These are phyloP conservation scores for Blepharisma stoltei DNA, from an alignment of 73 alveolate genomes.

Conservation along the genomic window DNA sequence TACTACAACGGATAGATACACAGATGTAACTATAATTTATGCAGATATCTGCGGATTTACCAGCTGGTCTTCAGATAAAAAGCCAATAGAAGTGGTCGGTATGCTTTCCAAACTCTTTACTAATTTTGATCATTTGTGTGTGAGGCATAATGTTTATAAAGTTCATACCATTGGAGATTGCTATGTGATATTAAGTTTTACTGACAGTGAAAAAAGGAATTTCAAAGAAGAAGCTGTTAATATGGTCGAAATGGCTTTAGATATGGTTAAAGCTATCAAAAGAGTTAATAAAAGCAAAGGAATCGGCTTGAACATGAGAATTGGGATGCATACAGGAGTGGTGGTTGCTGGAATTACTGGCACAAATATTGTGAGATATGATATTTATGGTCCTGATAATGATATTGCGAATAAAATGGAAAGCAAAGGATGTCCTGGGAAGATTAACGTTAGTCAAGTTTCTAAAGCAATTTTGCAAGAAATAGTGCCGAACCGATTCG, in stretches of 20 bases:
- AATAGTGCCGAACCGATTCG: neutral
- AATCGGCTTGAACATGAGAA: slow-evolving; percentile 51
- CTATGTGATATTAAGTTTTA: slow-evolving; percentile 91
- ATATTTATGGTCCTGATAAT: slow-evolving; percentile 56
- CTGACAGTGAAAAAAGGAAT: slow-evolving; percentile 70
- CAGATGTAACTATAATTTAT: slow-evolving; percentile 86
- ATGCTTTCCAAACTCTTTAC: slow-evolving; percentile 89
- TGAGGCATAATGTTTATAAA: slow-evolving; percentile 84
- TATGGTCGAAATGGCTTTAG: slow-evolving; percentile 35
- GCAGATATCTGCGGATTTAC: slow-evolving; percentile 89
- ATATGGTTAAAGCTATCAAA: slow-evolving; percentile 47
- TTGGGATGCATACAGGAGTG: slow-evolving; percentile 61
- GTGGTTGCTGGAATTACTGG: slow-evolving; percentile 63
- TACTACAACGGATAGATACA: slow-evolving; percentile 78
- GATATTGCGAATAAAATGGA: slow-evolving; percentile 60
- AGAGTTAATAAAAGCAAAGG: slow-evolving; percentile 44
- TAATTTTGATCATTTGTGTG: slow-evolving; percentile 91
- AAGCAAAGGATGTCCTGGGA: slow-evolving; percentile 51
- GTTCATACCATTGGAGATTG: slow-evolving; percentile 98
- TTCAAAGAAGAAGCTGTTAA: slow-evolving; percentile 47
- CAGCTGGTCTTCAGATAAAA: slow-evolving; percentile 64
- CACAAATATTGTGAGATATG: slow-evolving; percentile 60
- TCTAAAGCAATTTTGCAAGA: slow-evolving; percentile 46
- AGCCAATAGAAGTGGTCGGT: slow-evolving; percentile 90
- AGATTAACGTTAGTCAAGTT: slow-evolving; percentile 40